These are phyloP conservation scores for Capsicum chinense DNA, from an alignment of 257 asterid genomes.

Conservation along the genomic window DNA sequence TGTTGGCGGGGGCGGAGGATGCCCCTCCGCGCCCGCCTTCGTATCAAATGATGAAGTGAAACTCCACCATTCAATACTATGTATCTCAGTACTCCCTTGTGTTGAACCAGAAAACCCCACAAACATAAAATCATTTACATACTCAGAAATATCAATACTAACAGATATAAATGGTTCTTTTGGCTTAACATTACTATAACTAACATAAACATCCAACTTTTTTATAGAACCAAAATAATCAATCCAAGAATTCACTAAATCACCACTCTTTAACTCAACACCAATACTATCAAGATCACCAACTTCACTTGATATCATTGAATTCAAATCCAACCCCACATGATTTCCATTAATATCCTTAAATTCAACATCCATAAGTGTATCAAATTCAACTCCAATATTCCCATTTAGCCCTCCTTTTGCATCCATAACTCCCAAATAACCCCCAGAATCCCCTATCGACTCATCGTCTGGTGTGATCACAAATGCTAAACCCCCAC, in stretches of 20 bases:
- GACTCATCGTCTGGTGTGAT: conserved; percentile 61
- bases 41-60: conserved; percentile 65
- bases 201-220: conserved; percentile 52
- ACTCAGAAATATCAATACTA: conserved; percentile 51
- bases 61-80: conserved; percentile 82
- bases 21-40: conserved; percentile 33
- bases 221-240: conserved; percentile 63
- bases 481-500: conserved; percentile 82
- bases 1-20: conserved; percentile 49
- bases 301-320: conserved; percentile 60
- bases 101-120: conserved; percentile 84
- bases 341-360: conserved; percentile 75
- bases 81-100: conserved; percentile 85
- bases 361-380: conserved; percentile 76
- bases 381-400: conserved; percentile 80
- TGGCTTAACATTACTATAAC: conserved; percentile 74
- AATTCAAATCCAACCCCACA: conserved; percentile 78
- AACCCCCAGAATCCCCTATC: conserved; percentile 76
- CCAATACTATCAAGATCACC: conserved; percentile 57
- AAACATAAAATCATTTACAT: conserved; percentile 64
- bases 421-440: conserved; percentile 56
- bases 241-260: conserved; percentile 75
- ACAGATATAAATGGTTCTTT: conserved; percentile 57
- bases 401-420: conserved; percentile 51
- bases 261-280: conserved; percentile 81